phyloP scores from a whole-genome alignment of 2,329 filamentous ascomycete genomes.

The Fusarium camptoceras region DNA sequence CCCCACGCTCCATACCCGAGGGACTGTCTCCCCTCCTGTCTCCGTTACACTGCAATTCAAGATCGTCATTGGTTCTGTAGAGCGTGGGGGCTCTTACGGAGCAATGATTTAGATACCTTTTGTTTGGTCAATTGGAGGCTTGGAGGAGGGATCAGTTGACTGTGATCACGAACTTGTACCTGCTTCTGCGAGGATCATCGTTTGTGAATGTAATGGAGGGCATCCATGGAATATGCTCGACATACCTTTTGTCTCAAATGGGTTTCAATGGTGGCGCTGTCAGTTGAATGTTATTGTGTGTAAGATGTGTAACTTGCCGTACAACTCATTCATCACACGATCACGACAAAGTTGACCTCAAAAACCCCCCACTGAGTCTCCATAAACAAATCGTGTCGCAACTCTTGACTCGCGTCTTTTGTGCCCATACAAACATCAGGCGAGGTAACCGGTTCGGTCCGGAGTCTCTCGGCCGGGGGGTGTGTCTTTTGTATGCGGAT shows the following conservation, averaged over 20 bases:
- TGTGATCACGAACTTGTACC: constrained; percentile 41
- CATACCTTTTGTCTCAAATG: constrained; percentile 1
- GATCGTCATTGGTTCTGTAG: constrained; percentile 25
- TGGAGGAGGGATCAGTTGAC: constrained; percentile 38
- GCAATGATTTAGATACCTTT: constrained; percentile 3
- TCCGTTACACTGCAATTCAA: constrained; percentile 41
- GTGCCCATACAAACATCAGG: not conserved
- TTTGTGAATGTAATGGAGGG: constrained; percentile 26
- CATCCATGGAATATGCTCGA: constrained; percentile 26
- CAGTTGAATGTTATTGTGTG: not conserved
- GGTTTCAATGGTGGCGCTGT: constrained; percentile 12
- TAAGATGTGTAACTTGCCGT: constrained; percentile 8
- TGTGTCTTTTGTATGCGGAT: constrained; percentile 12
- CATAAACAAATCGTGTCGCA: constrained; percentile 4
- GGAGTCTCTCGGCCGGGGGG: constrained; percentile 45
- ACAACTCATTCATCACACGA: constrained; percentile 6
- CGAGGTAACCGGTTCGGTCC: constrained; percentile 38
- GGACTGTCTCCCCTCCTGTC: constrained; percentile 5
- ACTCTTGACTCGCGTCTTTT: constrained; percentile 6
- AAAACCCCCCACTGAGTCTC: constrained; percentile 21
- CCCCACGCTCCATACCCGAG: constrained; percentile 23
- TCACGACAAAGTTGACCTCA: not conserved
- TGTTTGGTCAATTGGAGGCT: constrained; percentile 24
- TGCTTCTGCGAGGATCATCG: constrained; percentile 39
- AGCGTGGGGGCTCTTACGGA: constrained; percentile 34